Conservation (phyloP, 768 basidiomycete genomes). For the Amanita molliuscula region DNA sequence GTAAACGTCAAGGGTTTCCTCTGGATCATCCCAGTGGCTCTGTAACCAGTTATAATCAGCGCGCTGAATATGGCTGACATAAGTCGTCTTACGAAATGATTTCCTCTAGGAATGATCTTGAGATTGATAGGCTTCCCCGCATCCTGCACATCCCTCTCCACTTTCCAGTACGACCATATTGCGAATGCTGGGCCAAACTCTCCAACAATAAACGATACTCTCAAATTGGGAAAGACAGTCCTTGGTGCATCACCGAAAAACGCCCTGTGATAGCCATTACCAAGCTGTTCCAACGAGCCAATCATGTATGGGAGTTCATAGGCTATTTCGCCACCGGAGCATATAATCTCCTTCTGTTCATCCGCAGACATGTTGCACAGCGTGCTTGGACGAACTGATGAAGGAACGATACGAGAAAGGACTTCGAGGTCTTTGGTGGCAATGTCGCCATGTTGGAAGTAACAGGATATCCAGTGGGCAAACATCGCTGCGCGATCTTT, state of each 20-base stretch:
- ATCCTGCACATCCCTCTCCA: background rate
- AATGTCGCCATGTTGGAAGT: background rate
- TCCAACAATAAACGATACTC: background rate
- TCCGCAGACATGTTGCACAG: background rate
- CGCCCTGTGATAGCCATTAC: background rate
- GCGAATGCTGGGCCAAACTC: background rate
- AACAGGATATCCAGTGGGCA: background rate
- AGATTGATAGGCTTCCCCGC: background rate
- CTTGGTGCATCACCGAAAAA: background rate
- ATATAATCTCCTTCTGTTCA: constrained; percentile 1
- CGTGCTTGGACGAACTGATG: background rate
- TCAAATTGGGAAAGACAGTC: background rate
- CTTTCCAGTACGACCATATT: background rate
- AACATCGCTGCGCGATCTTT: background rate
- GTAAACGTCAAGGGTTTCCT: background rate
- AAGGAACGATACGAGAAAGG: background rate
- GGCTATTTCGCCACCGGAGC: background rate
- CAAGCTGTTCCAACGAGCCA: background rate
- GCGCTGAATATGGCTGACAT: background rate
- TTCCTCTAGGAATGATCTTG: background rate
- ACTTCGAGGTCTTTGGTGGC: background rate
- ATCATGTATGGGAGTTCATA: background rate
- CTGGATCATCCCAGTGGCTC: constrained; percentile 3
- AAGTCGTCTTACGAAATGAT: constrained; percentile 1
- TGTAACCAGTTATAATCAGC: background rate